Percentiles rank a stretch among this genome's conserved stretches.
Evolutionary conservation across 352 stramenopile species (phyloP).

Genomic region (Globisporangium orthogonon): DNA sequence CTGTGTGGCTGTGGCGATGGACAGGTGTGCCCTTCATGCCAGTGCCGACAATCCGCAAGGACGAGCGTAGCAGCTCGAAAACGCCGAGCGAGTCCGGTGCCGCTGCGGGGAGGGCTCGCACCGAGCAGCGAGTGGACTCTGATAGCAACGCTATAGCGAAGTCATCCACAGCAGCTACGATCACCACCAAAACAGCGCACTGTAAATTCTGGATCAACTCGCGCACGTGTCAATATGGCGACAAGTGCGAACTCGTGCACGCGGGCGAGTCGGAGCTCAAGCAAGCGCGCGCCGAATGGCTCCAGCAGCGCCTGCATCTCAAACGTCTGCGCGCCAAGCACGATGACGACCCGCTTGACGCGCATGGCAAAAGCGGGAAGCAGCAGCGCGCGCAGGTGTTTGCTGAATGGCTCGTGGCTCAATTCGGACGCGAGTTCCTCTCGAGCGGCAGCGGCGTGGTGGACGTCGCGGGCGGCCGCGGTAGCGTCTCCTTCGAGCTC

Average conservation of each 20-base stretch:
- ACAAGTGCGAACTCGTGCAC: conserved; percentile 63
- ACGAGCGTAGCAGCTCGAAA: not conserved
- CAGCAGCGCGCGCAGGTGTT: conserved; percentile 66
- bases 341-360: conserved; percentile 53
- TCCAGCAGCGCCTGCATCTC: conserved; percentile 49
- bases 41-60: conserved; percentile 30
- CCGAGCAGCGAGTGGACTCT: not conserved
- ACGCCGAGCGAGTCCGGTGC: not conserved
- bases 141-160: not conserved
- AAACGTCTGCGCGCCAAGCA: conserved; percentile 52
- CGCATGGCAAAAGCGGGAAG: conserved; percentile 69
- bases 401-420: conserved; percentile 66
- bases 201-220: conserved; percentile 88
- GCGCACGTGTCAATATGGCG: conserved; percentile 53
- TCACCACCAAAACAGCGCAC: conserved; percentile 9
- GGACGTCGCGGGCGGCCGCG: conserved; percentile 76
- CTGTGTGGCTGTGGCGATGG: not conserved
- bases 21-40: conserved; percentile 48
- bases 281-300: conserved; percentile 42
- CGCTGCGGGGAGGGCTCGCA: not conserved
- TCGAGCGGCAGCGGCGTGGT: conserved; percentile 51
- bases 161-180: not conserved
- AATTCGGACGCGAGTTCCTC: conserved; percentile 50
- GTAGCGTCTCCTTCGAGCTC: conserved; percentile 81
- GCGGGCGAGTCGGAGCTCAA: conserved; percentile 41